These are phyloP conservation scores for Suaeda aralocaspica DNA, from an alignment of 148 eudicot genomes.

Conservation along the genomic window DNA sequence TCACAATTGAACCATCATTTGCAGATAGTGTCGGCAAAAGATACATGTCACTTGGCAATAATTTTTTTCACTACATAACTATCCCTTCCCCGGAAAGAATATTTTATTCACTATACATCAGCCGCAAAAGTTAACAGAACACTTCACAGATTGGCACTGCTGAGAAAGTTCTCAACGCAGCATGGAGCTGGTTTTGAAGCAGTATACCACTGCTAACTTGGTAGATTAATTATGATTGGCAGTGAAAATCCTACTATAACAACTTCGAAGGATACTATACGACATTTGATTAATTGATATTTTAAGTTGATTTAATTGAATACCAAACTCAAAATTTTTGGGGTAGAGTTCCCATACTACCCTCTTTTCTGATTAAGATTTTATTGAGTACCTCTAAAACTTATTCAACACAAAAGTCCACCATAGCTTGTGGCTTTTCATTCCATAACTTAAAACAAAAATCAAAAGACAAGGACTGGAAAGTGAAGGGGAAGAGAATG, in stretches of 20 bases:
- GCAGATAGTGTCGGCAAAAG: no score
- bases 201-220: neutral
- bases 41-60: no score
- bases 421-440: neutral
- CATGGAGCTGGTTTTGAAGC: neutral
- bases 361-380: neutral
- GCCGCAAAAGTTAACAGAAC: neutral
- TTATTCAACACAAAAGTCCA: neutral
- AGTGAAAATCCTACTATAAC: no score
- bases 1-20: neutral
- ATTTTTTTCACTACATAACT: no score
- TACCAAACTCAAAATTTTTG: neutral
- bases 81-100: neutral
- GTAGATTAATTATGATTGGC: neutral
- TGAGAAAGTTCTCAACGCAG: neutral
- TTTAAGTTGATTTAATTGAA: no score
- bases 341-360: neutral
- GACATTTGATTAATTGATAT: no score
- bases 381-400: neutral
- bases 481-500: neutral
- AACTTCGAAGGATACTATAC: no score
- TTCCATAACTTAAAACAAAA: neutral
- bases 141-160: neutral
- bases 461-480: neutral
- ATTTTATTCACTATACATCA: no score